Conservation (phyloP, 345 rosid species). For the Balakata baccata region DNA sequence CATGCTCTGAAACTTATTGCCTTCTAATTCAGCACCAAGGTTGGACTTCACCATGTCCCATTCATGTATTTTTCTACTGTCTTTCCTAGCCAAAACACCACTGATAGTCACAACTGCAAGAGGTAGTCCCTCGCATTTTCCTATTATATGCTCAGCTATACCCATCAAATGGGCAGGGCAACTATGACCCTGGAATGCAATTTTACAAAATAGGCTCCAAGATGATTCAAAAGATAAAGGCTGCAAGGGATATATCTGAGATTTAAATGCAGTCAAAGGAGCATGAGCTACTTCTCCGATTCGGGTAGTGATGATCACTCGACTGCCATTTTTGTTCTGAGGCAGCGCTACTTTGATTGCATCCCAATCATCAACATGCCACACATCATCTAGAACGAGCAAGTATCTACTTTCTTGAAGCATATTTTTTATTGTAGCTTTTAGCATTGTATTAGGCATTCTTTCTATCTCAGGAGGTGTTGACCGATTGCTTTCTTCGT, state of each 20-base stretch:
- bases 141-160: neutral
- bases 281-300: neutral
- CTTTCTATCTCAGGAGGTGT: neutral
- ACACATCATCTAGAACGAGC: conserved; percentile 10
- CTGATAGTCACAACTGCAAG: conserved; percentile 13
- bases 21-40: neutral
- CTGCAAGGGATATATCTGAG: neutral
- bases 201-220: conserved; percentile 10
- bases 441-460: neutral
- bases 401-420: conserved; percentile 4
- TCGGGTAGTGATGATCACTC: conserved; percentile 9
- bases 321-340: neutral
- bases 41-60: conserved; percentile 6
- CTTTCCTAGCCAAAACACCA: conserved; percentile 8
- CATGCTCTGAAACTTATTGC: neutral
- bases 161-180: conserved; percentile 6
- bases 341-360: conserved; percentile 11
- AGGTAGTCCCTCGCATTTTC: conserved; percentile 12
- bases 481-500: neutral
- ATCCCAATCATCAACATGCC: conserved; percentile 6
- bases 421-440: neutral
- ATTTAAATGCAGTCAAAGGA: neutral
- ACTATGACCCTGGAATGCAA: neutral
- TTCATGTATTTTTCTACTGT: neutral
- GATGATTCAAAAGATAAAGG: conserved; percentile 7